Evolutionary conservation across 495 filamentous ascomycete genomes (phyloP), one percentile per base, ranked within the genome.

Genomic region (Aspergillus sparsus): DNA sequence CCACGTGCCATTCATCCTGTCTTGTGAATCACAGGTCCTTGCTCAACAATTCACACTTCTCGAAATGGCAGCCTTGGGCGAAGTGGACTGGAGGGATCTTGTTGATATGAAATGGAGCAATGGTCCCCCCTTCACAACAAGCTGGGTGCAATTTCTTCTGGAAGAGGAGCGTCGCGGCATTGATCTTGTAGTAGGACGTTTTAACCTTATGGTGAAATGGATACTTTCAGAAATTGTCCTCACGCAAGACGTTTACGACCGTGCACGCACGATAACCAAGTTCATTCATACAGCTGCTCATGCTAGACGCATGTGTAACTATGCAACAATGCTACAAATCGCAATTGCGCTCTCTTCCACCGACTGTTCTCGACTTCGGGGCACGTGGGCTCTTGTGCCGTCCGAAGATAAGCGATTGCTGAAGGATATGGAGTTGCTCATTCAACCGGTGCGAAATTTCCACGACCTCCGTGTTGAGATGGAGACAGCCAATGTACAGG

Each of bases 171-270:
- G 89, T 27, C 88, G 85, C 37, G 94, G 94, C 18, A 91, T 98
- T 53, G 94, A 97, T 65, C 81, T 99, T n/a, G 92, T 97, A 18
- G 92, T 96, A 64, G 91, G 93, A 16, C 89, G 95, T 37, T 97
- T 97, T 79, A 98, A 98, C 71, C 82, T 99, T 61, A 90, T 98
- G 82, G 93, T 96, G 52, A 97, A 97, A 78, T 99, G 95, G 95
- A 88, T 89, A 12, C 80, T 96, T 21, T 97, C 93, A 2, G 92
- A 98, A 70, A 85, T 93, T 65, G 84, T 98, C 33, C 78, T 99
- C 41, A 98, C 94, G 7, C 82, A 85, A 54, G 83, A 91, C 53
- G 77, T 92, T 16, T 83, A 92, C 53, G 95, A 98, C 70, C 84
- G 94, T 42, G 91, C 88, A 10, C 83, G 84, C 45, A 91, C 89